Base-by-base conservation (phyloP, 78 protist species). In the Dictyostelium capitatum region DNA sequence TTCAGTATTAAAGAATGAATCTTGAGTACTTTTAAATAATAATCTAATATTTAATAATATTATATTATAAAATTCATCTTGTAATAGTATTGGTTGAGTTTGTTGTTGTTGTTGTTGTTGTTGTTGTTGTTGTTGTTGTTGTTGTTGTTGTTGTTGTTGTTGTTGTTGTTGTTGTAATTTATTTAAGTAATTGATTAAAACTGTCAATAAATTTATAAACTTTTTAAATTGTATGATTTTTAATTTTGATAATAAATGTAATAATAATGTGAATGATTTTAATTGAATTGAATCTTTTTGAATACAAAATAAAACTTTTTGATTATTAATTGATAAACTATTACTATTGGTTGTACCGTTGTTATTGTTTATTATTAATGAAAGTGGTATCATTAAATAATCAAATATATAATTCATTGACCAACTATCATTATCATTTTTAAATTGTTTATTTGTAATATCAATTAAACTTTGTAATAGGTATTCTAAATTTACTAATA, bases 331-430 rank as follows among this genome's bases (percentile, higher is more conserved):
- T 56, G 87, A 43, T 41, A 62, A 23, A 25, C 70, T 37, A 5
- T 37, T 37, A n/a, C 0, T 57, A 19, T 9, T 56, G 6, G 7
- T 53, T 0, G 6, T 53, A 20, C 19, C n/a, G n/a, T 20, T 56
- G n/a, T 20, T 56, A 56, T 19, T 56, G 8, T 80, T 80, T 67
- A 80, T 37, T 23, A 80, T 62, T 53, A 80, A 46, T 23, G 87
- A 56, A 6, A 87, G 43, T 50, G 93, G 93, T 59, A 87, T 74
- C 56, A 75, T 62, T 6, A 87, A 4, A 64, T 87, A 87, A 17
- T 74, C 84, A 1, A 87, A 46, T 15, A 87, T 28, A 37, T 37
- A 53, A 19, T n/a, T 51, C 12, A 84, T 46, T 62, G 79, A 73
- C 41, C 37, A 11, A 46, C 46, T n/a, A 11, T 43, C 80, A 19